Conservation (phyloP, 164 flowering plant species). For the Cinnamomum micranthum region DNA sequence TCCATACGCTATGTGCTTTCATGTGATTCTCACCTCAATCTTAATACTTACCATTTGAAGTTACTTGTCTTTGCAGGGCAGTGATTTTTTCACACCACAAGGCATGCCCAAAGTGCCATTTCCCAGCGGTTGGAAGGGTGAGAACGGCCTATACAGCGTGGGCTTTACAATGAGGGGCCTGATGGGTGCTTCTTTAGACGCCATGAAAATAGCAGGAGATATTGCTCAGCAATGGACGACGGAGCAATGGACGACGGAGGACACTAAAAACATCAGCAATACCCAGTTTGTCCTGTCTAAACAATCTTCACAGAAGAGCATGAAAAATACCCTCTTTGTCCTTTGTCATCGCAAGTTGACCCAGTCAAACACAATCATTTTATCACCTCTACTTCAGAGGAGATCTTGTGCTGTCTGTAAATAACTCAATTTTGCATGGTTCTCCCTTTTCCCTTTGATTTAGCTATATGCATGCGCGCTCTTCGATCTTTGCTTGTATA, state of each 20-base stretch:
- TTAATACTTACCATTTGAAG: not conserved
- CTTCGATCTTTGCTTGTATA: not conserved
- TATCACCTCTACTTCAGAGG: not conserved
- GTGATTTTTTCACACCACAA: constrained; percentile 65
- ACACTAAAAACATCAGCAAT: constrained; percentile 5
- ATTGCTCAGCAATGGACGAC: constrained; percentile 56
- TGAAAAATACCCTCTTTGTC: not conserved
- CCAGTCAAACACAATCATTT: constrained; percentile 4
- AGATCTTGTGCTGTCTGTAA: constrained; percentile 12
- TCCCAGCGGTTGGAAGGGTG: constrained; percentile 87
- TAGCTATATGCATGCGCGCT: not conserved
- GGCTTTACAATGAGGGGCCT: constrained; percentile 86
- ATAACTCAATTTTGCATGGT: constrained; percentile 29
- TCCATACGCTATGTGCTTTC: not conserved
- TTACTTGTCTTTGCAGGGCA: constrained; percentile 32
- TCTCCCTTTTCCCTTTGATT: not conserved
- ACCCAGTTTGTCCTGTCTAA: constrained; percentile 5
- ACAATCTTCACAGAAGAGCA: not conserved
- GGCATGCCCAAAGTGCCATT: constrained; percentile 86
- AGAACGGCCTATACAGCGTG: constrained; percentile 66
- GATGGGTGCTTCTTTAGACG: constrained; percentile 68
- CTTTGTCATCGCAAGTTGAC: constrained; percentile 3
- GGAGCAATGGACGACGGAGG: constrained; percentile 44
- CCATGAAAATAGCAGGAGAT: constrained; percentile 65
- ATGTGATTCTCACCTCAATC: not conserved